A percentile compares a stretch with the other conserved stretches of the same genome.
These are phyloP conservation scores for Candida frijolesensis DNA, from an alignment of 1,139 yeast genomes.

Conservation along the genomic window DNA sequence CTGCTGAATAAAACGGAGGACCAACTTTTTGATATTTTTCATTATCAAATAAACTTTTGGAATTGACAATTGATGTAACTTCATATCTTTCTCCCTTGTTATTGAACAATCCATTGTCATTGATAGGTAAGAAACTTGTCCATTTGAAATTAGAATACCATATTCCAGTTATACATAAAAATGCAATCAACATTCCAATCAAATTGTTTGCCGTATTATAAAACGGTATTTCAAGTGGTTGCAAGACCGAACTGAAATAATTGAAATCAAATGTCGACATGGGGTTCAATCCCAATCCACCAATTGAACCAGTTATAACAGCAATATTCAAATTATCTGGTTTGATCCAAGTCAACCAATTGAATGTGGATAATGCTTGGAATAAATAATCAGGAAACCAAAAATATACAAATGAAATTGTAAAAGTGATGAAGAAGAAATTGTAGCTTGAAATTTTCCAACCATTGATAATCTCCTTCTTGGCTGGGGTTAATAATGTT, in stretches of 20 bases:
- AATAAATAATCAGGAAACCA: slow-evolving; percentile 40
- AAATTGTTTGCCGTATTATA: slow-evolving; percentile 44
- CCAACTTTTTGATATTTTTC: slow-evolving; percentile 47
- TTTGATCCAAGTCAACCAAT: slow-evolving; percentile 42
- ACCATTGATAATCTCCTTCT: slow-evolving; percentile 41
- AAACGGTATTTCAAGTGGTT: slow-evolving; percentile 46
- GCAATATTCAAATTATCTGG: slow-evolving; percentile 44
- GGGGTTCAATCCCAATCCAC: slow-evolving; percentile 65
- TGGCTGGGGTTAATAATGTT: slow-evolving; percentile 49
- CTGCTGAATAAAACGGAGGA: slow-evolving; percentile 47
- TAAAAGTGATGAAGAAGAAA: slow-evolving; percentile 29
- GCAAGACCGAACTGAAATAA: slow-evolving; percentile 20
- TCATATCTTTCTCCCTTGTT: slow-evolving; percentile 48
- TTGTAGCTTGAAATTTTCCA: slow-evolving; percentile 36
- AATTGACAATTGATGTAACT: slow-evolving; percentile 43
- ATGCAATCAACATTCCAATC: slow-evolving; percentile 45
- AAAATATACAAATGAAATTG: slow-evolving; percentile 30
- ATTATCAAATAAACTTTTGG: slow-evolving; percentile 34
- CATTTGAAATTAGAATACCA: slow-evolving; percentile 53
- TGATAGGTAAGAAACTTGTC: slow-evolving; percentile 57
- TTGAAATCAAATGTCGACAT: slow-evolving; percentile 57
- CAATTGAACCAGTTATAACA: slow-evolving; percentile 52
- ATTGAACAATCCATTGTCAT: slow-evolving; percentile 43
- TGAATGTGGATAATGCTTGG: slow-evolving; percentile 33
- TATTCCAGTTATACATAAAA: slow-evolving; percentile 44